phyloP scores from a whole-genome alignment of 306 rosid species.

The Cucumis melo region DNA sequence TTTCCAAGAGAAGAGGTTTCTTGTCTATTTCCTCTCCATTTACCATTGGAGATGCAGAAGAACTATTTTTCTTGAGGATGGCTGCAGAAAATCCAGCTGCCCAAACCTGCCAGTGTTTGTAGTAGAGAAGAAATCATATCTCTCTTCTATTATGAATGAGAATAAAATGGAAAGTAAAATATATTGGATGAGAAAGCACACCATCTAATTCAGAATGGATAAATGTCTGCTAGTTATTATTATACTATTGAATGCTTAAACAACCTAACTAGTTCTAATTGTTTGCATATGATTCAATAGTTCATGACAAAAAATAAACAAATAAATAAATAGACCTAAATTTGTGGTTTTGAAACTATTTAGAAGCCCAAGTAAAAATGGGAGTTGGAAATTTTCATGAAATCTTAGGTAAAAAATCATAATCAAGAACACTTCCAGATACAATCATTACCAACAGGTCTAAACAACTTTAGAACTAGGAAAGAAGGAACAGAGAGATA shows the following conservation, averaged over 20 bases:
- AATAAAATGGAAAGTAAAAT: background rate
- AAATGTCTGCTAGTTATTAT: background rate
- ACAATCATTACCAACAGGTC: background rate
- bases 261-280: background rate
- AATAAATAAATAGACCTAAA: background rate
- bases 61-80: conserved; percentile 51
- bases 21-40: conserved; percentile 24
- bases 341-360: background rate
- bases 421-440: background rate
- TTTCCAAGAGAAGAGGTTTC: conserved; percentile 34
- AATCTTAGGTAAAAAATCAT: background rate
- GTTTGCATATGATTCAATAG: background rate
- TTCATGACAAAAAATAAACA: background rate
- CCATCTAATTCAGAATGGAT: background rate
- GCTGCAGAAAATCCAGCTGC: conserved; percentile 87
- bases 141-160: background rate
- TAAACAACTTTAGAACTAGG: background rate
- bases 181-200: background rate
- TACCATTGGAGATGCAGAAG: conserved; percentile 15
- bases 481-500: background rate
- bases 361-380: background rate
- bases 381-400: background rate
- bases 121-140: background rate
- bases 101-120: conserved; percentile 50
- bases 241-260: background rate